Percentiles rank a stretch among this genome's conserved stretches.
These are phyloP conservation scores for Diaporthe sp. DNA, from an alignment of 2,329 filamentous ascomycete genomes.

Conservation along the genomic window DNA sequence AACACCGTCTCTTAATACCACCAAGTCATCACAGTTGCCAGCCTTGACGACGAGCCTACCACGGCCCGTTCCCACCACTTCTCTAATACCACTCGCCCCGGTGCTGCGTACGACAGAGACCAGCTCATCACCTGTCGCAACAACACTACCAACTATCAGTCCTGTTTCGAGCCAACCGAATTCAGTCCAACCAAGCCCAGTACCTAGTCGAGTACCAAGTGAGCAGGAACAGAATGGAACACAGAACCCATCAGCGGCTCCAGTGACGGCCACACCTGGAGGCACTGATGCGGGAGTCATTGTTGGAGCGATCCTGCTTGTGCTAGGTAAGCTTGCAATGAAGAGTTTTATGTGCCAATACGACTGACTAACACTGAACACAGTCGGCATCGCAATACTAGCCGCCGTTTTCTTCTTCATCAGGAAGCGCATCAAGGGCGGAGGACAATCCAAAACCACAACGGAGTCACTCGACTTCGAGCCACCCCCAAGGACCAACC, in stretches of 20 bases:
- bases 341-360: not conserved
- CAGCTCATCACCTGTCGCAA: not conserved
- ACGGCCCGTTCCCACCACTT: not conserved
- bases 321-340: not conserved
- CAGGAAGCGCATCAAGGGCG: not conserved
- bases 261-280: not conserved
- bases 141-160: constrained; percentile 1
- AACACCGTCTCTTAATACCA: not conserved
- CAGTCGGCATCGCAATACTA: not conserved
- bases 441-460: not conserved
- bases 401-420: constrained; percentile 10
- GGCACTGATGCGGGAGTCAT: constrained; percentile 14
- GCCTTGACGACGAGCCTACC: constrained; percentile 18
- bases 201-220: constrained; percentile 1
- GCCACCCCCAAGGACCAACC: constrained; percentile 1
- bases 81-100: not conserved
- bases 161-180: constrained; percentile 1
- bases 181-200: constrained; percentile 1
- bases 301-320: constrained; percentile 3
- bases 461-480: constrained; percentile 17
- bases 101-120: not conserved
- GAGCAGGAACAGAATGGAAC: constrained; percentile 11
- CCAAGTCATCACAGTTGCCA: not conserved
- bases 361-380: not conserved
- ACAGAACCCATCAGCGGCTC: not conserved